Evolutionary conservation across 768 basidiomycete species (phyloP), one percentile per base, ranked within the genome.

Genomic region (Suillus brevipes): DNA sequence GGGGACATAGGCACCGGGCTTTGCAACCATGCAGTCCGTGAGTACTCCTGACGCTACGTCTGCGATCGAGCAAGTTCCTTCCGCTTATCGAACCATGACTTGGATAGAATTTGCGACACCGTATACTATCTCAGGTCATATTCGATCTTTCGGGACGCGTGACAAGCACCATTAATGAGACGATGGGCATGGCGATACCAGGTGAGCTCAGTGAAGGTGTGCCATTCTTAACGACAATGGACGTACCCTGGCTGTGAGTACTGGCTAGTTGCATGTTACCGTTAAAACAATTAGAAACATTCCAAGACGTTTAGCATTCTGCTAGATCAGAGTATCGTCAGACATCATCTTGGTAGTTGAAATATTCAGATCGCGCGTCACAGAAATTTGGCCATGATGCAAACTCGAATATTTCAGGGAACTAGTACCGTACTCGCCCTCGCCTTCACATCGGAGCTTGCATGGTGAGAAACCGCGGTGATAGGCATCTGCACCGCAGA

Each of bases 1-100:
- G n/a, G 74, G 74, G 0, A 74, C 67, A 50, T 64, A 73, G 31
- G 74, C 62, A 34, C 74, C 72, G 10, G 75, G 71, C 2, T 70
- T 66, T n/a, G 70, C 66, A 9, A 72, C 53, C 34, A 68, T 42
- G 71, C 74, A 20, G 69, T 70, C 63, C 68, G 64, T 28, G 77
- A 65, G 55, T 65, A n/a, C n/a, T 66, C 49, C 69, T 74, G 63
- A 31, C 62, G 3, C 55, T 34, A 36, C 20, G 20, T 55, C 31
- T 34, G 18, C 10, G 12, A 55, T 55, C 31, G 31, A 55, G 53
- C 3, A n/a, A 34, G 31, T 34, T 55, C 53, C 53, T 55, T 55
- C 53, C 53, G 31, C 53, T 55, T 20, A 34, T 55, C 13, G 20
- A 55, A 34, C 6, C 25, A 25, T 50, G 25, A 25, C 20, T 28